Conservation (phyloP, 257 asterid species). For the Primulina eburnea region DNA sequence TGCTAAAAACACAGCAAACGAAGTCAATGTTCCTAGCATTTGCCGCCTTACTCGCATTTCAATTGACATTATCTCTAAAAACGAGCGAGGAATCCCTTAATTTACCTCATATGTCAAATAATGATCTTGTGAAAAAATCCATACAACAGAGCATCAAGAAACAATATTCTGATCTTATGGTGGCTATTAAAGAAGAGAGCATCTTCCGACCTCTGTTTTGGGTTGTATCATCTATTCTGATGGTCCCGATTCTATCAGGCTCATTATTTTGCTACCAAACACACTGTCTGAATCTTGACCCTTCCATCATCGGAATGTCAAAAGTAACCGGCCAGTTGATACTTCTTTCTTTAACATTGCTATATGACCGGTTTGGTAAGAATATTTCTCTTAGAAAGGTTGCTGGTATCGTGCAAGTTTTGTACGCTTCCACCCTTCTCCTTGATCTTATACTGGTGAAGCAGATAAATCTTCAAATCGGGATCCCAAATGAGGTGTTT, state of each 20-base stretch:
- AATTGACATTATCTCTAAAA: slow-evolving; percentile 49
- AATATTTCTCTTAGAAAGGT: slow-evolving; percentile 53
- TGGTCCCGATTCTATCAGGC: slow-evolving; percentile 68
- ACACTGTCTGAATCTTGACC: slow-evolving; percentile 61
- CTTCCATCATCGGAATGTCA: slow-evolving; percentile 76
- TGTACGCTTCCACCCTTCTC: slow-evolving; percentile 64
- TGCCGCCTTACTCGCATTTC: slow-evolving; percentile 54
- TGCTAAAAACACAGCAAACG: slow-evolving; percentile 51
- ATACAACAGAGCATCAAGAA: slow-evolving; percentile 39
- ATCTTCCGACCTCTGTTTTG: slow-evolving; percentile 61
- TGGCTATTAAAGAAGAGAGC: slow-evolving; percentile 45
- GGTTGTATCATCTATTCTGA: slow-evolving; percentile 54
- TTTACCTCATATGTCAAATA: slow-evolving; percentile 35
- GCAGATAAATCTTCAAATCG: slow-evolving; percentile 53
- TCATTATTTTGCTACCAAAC: slow-evolving; percentile 86
- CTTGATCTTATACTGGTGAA: slow-evolving; percentile 69
- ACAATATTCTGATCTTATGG: slow-evolving; percentile 57
- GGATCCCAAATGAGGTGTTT: slow-evolving; percentile 70
- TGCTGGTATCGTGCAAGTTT: slow-evolving; percentile 40
- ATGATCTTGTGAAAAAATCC: slow-evolving; percentile 30
- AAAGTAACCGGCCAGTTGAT: slow-evolving; percentile 75
- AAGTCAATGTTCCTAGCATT: slow-evolving; percentile 69
- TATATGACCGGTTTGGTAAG: slow-evolving; percentile 59
- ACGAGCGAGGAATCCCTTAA: slow-evolving; percentile 69
- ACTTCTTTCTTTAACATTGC: slow-evolving; percentile 56